Evolutionary conservation across 495 filamentous ascomycete genomes (phyloP).

Genomic region (Neurospora discreta): DNA sequence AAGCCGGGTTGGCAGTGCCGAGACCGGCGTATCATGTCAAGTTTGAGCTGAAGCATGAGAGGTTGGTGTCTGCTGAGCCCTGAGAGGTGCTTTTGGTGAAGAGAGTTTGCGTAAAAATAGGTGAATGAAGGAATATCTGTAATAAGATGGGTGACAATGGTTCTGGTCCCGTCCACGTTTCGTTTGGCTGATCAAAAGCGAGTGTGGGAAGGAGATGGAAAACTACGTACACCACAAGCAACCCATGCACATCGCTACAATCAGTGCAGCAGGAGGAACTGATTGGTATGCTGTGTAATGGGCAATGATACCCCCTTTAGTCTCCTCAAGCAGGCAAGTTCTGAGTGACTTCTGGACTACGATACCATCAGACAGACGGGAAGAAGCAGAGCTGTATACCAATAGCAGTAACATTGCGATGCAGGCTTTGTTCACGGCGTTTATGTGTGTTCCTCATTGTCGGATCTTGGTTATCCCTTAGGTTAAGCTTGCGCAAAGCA

Average conservation of each 20-base stretch:
- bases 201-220: background rate
- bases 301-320: background rate
- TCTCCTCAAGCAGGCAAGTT: background rate
- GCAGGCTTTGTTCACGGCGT: background rate
- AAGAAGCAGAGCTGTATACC: background rate
- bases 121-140: background rate
- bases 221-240: background rate
- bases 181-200: background rate
- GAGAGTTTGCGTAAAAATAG: background rate
- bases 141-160: background rate
- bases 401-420: background rate
- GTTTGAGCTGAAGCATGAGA: slow-evolving; percentile 13
- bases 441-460: background rate
- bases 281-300: background rate
- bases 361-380: background rate
- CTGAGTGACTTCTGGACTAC: background rate
- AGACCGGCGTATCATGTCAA: slow-evolving; percentile 19
- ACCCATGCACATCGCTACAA: background rate
- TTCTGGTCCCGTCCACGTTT: background rate
- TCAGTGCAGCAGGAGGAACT: background rate
- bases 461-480: background rate
- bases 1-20: slow-evolving; percentile 30
- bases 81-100: background rate
- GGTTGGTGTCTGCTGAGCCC: background rate
- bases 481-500: background rate